Base-by-base conservation (phyloP, 768 basidiomycete genomes). In the Trametes coccinea region DNA sequence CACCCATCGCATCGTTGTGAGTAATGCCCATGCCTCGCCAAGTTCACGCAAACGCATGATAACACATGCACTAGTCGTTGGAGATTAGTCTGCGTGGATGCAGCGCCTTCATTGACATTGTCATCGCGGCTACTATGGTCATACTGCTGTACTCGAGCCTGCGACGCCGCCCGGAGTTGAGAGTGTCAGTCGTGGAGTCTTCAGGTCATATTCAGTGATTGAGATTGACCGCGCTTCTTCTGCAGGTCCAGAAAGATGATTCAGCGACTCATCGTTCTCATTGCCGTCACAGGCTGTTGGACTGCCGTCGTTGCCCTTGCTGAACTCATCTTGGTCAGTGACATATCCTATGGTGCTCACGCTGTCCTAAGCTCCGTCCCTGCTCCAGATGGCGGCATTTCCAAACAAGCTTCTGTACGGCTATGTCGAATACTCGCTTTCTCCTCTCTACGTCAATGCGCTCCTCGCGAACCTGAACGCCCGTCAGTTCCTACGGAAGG, bases 241-340 rank as follows among this genome's bases (percentile, higher is more conserved):
- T 0, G 6, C n/a, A 60, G 59, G 16, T 46, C 59, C 2, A 17
- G 40, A 16, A 43, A 45, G 41, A 43, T 60, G 8, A 53, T 60
- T 16, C 34, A 13, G 2, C 41, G 53, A 3, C 53, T 60, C 6
- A 53, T 53, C 11, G 14, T 44, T 52, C 70, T 74, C 53, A 72
- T 70, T 3, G 59, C 74, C 31, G 71, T 73, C 31, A 74, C 74
- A 5, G 74, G 74, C 43, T 13, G 63, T 45, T 54, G 69, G 39
- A 72, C 70, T 8, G 61, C 70, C 17, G 11, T 69, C 5, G 65
- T 51, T 27, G 71, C 71, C 5, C 57, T 60, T 11, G 31, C 68
- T 16, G 73, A 74, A 33, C 39, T 74, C 2, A 52, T 54, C 1
- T 34, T 53, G 11, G 17, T 47, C 22, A 16, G 49, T 54, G 43